These are phyloP conservation scores for Rubia yunnanensis DNA, from an alignment of 257 asterid species.

Conservation along the genomic window DNA sequence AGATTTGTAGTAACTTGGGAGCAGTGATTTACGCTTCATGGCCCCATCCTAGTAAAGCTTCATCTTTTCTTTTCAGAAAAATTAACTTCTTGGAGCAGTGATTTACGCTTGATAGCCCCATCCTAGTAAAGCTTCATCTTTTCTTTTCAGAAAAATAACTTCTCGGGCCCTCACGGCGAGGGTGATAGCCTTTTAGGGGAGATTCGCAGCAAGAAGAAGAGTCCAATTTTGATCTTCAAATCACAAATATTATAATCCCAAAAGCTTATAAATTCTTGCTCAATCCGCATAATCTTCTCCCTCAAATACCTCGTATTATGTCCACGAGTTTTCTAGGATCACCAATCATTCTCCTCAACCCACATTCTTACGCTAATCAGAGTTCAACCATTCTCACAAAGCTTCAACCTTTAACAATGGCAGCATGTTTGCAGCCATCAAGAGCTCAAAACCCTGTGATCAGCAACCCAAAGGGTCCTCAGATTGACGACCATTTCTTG, in stretches of 20 bases:
- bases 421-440: conserved; percentile 55
- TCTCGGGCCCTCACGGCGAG: too few relatives aligned
- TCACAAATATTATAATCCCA: not conserved
- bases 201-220: conserved; percentile 3
- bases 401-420: conserved; percentile 32
- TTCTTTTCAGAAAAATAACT: too few relatives aligned
- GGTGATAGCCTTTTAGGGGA: too few relatives aligned
- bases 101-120: too few relatives aligned
- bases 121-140: too few relatives aligned
- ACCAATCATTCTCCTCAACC: conserved; percentile 11
- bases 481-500: conserved; percentile 33
- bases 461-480: conserved; percentile 20
- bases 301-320: conserved; percentile 25
- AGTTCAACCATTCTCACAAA: conserved; percentile 4
- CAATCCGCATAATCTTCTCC: not conserved
- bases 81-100: too few relatives aligned
- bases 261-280: not conserved
- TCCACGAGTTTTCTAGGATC: conserved; percentile 37
- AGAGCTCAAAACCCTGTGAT: conserved; percentile 35
- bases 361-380: conserved; percentile 3
- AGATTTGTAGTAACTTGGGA: conserved; percentile 7
- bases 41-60: too few relatives aligned
- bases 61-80: too few relatives aligned
- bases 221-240: not conserved
- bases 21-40: too few relatives aligned